Base-by-base conservation (phyloP, 2,329 filamentous ascomycete genomes). In the Cladosporium sp. region DNA sequence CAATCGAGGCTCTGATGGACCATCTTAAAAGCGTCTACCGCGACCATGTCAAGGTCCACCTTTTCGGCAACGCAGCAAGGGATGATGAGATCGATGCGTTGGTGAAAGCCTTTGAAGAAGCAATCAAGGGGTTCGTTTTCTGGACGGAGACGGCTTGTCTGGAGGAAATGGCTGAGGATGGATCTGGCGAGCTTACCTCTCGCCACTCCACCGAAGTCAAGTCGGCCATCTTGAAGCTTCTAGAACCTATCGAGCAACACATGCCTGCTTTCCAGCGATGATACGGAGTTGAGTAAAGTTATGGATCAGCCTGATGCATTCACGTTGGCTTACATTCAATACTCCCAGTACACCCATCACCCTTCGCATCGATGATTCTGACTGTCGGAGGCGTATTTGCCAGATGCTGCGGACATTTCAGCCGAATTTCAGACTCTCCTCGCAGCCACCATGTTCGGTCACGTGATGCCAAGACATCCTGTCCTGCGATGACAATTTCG, bases 1-100 rank as follows among this genome's bases (percentile, higher is more conserved):
- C 49, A 53, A 53, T 53, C 16, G 49, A 53, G 26, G 49, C 49
- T 25, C 49, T 53, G 49, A 53, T 53, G 23, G 49, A 53, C 21
- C 49, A 53, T 53, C 49, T 25, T 53, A n/a, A 25, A 21, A 53
- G 49, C 26, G 49, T 53, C 26, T 53, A 53, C 49, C 26, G 49
- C 49, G 49, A 53, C 21, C 23, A 53, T 53, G 23, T 53, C 49
- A 53, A 25, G 49, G 49, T 25, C 3, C 49, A 53, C 23, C 26
- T 21, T 25, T 21, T 21, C 26, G 49, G 49, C 16, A 53, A 53
- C 25, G 49, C 49, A 26, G 49, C 26, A 21, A 25, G 23, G 10
- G 49, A 53, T n/a, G 49, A 21, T 11, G 21, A 26, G 16, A 53
- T 26, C n/a, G 26, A 53, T 25, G 49, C 7, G 16, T 16, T 26